Base-by-base conservation (phyloP, 78 protist species). In the Planoprotostelium fungivorum region DNA sequence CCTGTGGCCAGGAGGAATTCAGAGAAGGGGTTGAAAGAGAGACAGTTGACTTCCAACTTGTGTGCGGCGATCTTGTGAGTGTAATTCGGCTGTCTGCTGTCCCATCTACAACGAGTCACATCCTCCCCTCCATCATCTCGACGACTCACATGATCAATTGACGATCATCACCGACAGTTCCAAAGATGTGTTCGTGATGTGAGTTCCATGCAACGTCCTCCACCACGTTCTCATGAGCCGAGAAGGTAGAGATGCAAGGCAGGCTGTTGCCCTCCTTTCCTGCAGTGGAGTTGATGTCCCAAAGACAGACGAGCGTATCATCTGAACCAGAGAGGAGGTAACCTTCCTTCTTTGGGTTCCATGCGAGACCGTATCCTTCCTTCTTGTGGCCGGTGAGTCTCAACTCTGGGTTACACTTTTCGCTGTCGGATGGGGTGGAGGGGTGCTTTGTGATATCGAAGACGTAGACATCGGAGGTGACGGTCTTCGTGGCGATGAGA, bases 361-460 rank as follows among this genome's bases (percentile, higher is more conserved):
- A 98, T 5, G 94, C 51, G 10, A 98, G 93, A 35, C 99, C 99
- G 88, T 98, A 98, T n/a, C 99, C 99, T 34, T 98, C 98, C 51
- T 97, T 96, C n/a, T 84, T 29, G 94, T 98, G 99, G 1, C 98
- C 99, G 29, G 9, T 36, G 34, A 97, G 91, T 5, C 87, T 88
- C 63, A 98, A 84, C 23, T 95, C 92, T 16, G 98, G 98, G 36
- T 29, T 0, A 35, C 91, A 93, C 37, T 84, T 63, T 39, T 90
- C 97, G 38, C 92, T 92, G 16, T 87, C 85, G 28, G 25, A 36
- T 0, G 98, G 98, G 84, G 89, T 91, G 35, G 93, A 91, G 29
- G 96, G 90, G 85, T 97, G 98, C 90, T 97, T 97, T 5, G 97
- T 90, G 37, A 85, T 37, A 91, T 98, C 99, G 38, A 97, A 98